These are phyloP conservation scores for Bryoglossum gracile DNA, from an alignment of 495 filamentous ascomycete genomes.

Conservation along the genomic window DNA sequence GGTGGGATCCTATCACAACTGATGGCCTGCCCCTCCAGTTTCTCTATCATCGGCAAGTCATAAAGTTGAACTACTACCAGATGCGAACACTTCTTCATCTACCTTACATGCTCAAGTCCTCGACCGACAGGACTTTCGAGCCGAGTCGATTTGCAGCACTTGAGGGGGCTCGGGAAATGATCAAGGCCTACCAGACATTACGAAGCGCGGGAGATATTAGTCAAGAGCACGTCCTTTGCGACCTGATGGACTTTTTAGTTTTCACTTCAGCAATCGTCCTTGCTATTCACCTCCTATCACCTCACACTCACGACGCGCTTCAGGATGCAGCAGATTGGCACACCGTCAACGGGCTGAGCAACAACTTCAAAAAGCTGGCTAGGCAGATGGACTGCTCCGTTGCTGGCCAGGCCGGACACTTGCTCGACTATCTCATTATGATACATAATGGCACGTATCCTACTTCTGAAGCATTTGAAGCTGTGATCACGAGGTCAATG, in stretches of 20 bases:
- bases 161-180: conserved; percentile 39
- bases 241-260: conserved; percentile 47
- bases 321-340: conserved; percentile 31
- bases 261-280: conserved; percentile 46
- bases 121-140: conserved; percentile 33
- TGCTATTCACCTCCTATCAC: conserved; percentile 38
- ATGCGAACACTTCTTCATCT: conserved; percentile 42
- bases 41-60: not conserved
- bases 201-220: conserved; percentile 27
- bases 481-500: no score
- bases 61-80: conserved; percentile 36
- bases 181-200: conserved; percentile 37
- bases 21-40: not conserved
- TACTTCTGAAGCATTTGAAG: conserved; percentile 24
- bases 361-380: conserved; percentile 35
- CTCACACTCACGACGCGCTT: conserved; percentile 28
- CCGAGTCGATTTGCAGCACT: conserved; percentile 37
- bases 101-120: conserved; percentile 47
- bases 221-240: conserved; percentile 38
- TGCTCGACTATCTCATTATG: conserved; percentile 34
- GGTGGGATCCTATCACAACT: conserved; percentile 2
- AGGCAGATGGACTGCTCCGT: conserved; percentile 39
- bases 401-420: conserved; percentile 38
- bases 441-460: conserved; percentile 2
- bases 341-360: conserved; percentile 34